These are phyloP conservation scores for Exophiala calicioides DNA, from an alignment of 2,329 filamentous ascomycete genomes.

Conservation along the genomic window DNA sequence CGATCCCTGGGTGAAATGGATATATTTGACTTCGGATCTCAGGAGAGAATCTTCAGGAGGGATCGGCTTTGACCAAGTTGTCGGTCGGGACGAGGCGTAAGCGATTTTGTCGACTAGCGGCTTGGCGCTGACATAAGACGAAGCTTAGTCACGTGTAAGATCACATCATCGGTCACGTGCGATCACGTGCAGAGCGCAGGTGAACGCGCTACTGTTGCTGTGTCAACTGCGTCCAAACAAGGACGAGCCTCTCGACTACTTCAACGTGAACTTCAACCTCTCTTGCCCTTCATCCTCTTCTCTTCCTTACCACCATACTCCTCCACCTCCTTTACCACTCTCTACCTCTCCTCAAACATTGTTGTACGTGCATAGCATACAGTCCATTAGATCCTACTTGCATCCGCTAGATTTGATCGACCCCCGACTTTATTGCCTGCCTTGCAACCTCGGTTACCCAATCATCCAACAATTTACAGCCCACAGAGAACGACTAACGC, in stretches of 20 bases:
- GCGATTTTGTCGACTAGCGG: background rate
- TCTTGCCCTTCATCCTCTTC: conserved; percentile 28
- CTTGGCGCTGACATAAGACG: conserved; percentile 17
- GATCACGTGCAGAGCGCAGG: background rate
- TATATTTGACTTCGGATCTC: too few species aligned
- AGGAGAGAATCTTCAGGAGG: too few species aligned
- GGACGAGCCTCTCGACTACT: conserved; percentile 6
- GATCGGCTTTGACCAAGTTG: too few species aligned
- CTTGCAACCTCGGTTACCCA: conserved; percentile 38
- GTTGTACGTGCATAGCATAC: conserved; percentile 37
- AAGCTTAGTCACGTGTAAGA: background rate
- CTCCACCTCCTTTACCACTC: conserved; percentile 33
- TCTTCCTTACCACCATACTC: conserved; percentile 29
- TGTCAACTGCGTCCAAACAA: too few species aligned
- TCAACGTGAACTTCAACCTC: conserved; percentile 18
- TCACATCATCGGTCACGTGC: too few species aligned
- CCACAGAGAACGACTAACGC: conserved; percentile 36
- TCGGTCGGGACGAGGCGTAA: background rate
- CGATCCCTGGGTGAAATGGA: too few species aligned
- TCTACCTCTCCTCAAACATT: conserved; percentile 38
- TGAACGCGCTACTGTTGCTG: conserved; percentile 11
- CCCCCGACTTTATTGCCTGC: conserved; percentile 37
- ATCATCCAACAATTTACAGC: conserved; percentile 36
- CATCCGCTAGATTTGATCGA: conserved; percentile 36
- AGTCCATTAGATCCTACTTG: conserved; percentile 41